phyloP scores from a whole-genome alignment of 176 grass and related monocot species.

The Carex pumila region DNA sequence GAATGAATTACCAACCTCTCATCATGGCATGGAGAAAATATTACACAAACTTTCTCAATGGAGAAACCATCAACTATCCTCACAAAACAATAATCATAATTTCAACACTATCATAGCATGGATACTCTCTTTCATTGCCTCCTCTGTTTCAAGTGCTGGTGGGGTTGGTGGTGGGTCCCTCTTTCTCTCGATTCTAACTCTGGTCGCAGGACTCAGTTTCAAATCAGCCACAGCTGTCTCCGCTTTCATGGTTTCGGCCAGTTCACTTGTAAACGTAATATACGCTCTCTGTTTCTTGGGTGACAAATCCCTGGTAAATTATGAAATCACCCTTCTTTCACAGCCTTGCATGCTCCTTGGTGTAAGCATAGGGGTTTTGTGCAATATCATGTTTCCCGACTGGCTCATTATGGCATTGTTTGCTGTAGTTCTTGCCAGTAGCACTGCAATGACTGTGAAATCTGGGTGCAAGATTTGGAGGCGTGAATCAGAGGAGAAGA shows the following conservation, averaged over 20 bases:
- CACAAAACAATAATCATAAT: not conserved
- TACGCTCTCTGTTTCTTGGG: slow-evolving; percentile 39
- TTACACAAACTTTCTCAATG: slow-evolving; percentile 31
- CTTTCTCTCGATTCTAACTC: slow-evolving; percentile 68
- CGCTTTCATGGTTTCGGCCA: slow-evolving; percentile 77
- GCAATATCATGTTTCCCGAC: slow-evolving; percentile 78
- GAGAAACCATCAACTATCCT: slow-evolving; percentile 26
- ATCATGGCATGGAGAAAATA: slow-evolving; percentile 19
- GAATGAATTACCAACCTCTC: slow-evolving; percentile 19
- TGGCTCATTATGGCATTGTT: slow-evolving; percentile 81
- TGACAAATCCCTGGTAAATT: slow-evolving; percentile 35
- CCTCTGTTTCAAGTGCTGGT: slow-evolving; percentile 61
- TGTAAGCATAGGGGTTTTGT: slow-evolving; percentile 69
- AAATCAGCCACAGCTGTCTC: slow-evolving; percentile 52
- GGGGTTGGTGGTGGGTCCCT: slow-evolving; percentile 67
- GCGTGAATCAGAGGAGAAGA: slow-evolving; percentile 35
- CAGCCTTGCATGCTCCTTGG: slow-evolving; percentile 75
- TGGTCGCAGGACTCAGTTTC: slow-evolving; percentile 46
- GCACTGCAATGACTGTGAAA: slow-evolving; percentile 54
- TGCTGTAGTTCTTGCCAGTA: slow-evolving; percentile 49
- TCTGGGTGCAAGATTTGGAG: slow-evolving; percentile 63
- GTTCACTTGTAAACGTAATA: slow-evolving; percentile 49
- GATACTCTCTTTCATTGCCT: slow-evolving; percentile 45
- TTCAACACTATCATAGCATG: slow-evolving; percentile 25
- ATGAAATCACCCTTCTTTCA: slow-evolving; percentile 60